A percentile compares a stretch with the other conserved stretches of the same genome.
phyloP scores from a whole-genome alignment of 495 filamentous ascomycete genomes.

The Penicillium waksmanii region DNA sequence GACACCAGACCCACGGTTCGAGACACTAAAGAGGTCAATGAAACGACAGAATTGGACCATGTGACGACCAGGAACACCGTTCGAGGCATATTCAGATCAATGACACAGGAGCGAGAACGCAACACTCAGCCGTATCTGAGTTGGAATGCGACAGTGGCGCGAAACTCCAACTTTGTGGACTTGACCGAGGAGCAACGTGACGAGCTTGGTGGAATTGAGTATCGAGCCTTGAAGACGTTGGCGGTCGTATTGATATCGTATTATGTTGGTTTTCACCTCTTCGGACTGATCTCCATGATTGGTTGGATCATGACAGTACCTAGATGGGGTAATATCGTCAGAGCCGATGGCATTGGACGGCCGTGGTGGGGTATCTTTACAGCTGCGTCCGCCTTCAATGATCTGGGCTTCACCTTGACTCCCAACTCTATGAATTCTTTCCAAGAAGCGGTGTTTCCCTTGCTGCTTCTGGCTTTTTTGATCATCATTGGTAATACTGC shows the following conservation, averaged over 20 bases:
- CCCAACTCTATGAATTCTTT: slow-evolving; percentile 94
- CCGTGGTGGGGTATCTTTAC: slow-evolving; percentile 95
- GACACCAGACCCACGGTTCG: slow-evolving; percentile 44
- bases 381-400: slow-evolving; percentile 81
- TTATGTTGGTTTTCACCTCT: slow-evolving; percentile 71
- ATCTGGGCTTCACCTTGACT: slow-evolving; percentile 84
- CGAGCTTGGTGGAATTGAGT: slow-evolving; percentile 93
- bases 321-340: slow-evolving; percentile 63
- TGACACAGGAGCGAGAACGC: slow-evolving; percentile 48
- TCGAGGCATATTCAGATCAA: slow-evolving; percentile 39
- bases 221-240: slow-evolving; percentile 84
- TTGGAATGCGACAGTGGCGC: slow-evolving; percentile 87
- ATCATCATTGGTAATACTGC: slow-evolving; percentile 94
- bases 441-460: slow-evolving; percentile 69
- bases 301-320: slow-evolving; percentile 76
- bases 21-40: slow-evolving; percentile 35
- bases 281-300: slow-evolving; percentile 71
- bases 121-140: slow-evolving; percentile 82
- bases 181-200: slow-evolving; percentile 88
- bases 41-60: slow-evolving; percentile 19
- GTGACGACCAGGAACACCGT: slow-evolving; percentile 39
- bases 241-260: slow-evolving; percentile 76
- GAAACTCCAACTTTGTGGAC: slow-evolving; percentile 90
- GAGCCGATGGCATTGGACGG: slow-evolving; percentile 60
- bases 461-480: slow-evolving; percentile 76